These are phyloP conservation scores for Exophiala oligosperma DNA, from an alignment of 2,329 filamentous ascomycete genomes.

Conservation along the genomic window DNA sequence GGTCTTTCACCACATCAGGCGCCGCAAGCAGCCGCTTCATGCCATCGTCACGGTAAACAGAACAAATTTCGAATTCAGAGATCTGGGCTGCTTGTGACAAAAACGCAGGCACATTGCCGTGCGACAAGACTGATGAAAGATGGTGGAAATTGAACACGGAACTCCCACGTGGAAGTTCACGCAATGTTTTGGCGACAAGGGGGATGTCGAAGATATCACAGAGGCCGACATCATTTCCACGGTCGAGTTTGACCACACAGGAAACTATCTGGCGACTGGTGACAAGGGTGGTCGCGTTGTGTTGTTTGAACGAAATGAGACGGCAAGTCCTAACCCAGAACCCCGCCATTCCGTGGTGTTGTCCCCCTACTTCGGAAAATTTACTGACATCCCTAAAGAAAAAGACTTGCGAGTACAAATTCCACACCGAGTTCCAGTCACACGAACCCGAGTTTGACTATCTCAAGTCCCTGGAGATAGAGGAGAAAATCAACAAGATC, in stretches of 20 bases:
- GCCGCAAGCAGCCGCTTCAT: constrained; percentile 15
- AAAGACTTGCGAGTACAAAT: constrained; percentile 99
- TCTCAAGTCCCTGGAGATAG: constrained; percentile 97
- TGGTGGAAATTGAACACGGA: constrained; percentile 94
- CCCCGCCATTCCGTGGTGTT: background rate
- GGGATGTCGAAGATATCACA: constrained; percentile 98
- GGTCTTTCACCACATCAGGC: constrained; percentile 1
- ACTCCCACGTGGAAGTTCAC: constrained; percentile 99
- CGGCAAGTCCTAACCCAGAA: constrained; percentile 58
- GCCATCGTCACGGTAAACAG: constrained; percentile 11
- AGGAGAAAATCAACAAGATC: constrained; percentile 99
- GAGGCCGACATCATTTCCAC: constrained; percentile 64
- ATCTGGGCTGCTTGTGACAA: constrained; percentile 20
- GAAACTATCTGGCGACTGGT: constrained; percentile 54
- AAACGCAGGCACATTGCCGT: constrained; percentile 29
- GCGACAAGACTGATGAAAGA: constrained; percentile 56
- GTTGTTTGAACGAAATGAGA: constrained; percentile 77
- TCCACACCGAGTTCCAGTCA: constrained; percentile 99
- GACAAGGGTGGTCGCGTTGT: constrained; percentile 54
- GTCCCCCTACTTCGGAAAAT: background rate
- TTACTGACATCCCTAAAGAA: constrained; percentile 61
- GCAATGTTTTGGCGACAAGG: constrained; percentile 99
- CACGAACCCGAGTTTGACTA: constrained; percentile 99
- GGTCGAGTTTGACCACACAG: constrained; percentile 54
- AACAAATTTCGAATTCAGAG: background rate